Percentiles rank a stretch among this genome's conserved stretches.
Evolutionary conservation across 495 filamentous ascomycete genomes (phyloP).

Genomic region (Hypoxylon crocopeplum): DNA sequence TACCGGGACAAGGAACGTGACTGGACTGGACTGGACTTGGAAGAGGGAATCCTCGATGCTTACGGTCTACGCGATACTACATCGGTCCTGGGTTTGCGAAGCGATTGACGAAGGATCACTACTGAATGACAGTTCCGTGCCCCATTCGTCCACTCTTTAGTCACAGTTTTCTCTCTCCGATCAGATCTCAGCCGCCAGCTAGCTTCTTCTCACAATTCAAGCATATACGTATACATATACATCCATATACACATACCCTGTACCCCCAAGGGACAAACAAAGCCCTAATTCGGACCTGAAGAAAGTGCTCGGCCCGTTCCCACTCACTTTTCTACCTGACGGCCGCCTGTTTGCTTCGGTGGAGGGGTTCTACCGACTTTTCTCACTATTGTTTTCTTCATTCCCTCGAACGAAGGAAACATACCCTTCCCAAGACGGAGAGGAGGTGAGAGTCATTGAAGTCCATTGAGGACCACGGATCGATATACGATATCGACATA

Average conservation of each 20-base stretch:
- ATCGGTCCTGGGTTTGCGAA: not conserved
- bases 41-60: slow-evolving; percentile 21
- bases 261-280: not conserved
- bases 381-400: not conserved
- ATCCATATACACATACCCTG: not conserved
- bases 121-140: slow-evolving; percentile 3
- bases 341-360: slow-evolving; percentile 31
- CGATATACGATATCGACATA: not conserved
- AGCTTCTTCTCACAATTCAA: slow-evolving; percentile 8
- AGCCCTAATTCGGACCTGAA: slow-evolving; percentile 35
- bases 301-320: slow-evolving; percentile 25
- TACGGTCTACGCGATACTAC: slow-evolving; percentile 26
- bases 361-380: slow-evolving; percentile 1
- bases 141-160: slow-evolving; percentile 30
- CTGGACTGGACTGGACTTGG: slow-evolving; percentile 10
- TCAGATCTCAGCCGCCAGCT: slow-evolving; percentile 3
- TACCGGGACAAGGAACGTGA: slow-evolving; percentile 6
- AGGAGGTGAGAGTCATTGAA: not conserved
- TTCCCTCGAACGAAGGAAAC: slow-evolving; percentile 6
- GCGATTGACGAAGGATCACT: slow-evolving; percentile 6
- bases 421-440: not conserved
- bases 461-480: not conserved
- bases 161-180: slow-evolving; percentile 14
- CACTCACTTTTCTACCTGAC: slow-evolving; percentile 16
- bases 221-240: not conserved